Evolutionary conservation across 352 stramenopile genomes (phyloP).

Genomic region (Globisporangium sylvaticum): DNA sequence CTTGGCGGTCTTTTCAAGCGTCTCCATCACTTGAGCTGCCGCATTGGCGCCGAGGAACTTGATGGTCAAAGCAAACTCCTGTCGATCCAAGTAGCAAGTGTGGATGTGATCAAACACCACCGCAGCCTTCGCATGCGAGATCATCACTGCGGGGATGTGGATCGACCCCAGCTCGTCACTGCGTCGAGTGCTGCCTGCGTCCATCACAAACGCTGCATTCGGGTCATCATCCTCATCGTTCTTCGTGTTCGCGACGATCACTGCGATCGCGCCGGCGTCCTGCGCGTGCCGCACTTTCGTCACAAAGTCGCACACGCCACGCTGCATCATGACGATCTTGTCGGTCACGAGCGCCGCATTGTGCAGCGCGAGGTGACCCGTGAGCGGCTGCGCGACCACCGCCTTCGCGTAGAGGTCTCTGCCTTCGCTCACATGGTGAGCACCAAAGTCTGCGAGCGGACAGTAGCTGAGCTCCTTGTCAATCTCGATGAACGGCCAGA

Average conservation of each 20-base stretch:
- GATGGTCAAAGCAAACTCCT: conserved; percentile 41
- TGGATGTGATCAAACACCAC: conserved; percentile 54
- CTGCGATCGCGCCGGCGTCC: conserved; percentile 55
- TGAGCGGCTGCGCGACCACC: conserved; percentile 58
- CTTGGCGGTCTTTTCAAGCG: conserved; percentile 30
- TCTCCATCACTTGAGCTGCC: conserved; percentile 45
- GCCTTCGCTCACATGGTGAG: conserved; percentile 34
- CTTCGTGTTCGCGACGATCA: conserved; percentile 60
- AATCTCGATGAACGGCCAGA: conserved; percentile 70
- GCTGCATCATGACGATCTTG: conserved; percentile 66
- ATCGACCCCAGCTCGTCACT: conserved; percentile 20
- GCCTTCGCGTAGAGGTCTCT: conserved; percentile 46
- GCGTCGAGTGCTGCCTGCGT: conserved; percentile 32
- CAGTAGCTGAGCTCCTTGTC: conserved; percentile 58
- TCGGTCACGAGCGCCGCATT: conserved; percentile 40
- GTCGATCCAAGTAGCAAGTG: conserved; percentile 38
- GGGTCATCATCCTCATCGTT: conserved; percentile 18
- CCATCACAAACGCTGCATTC: conserved; percentile 65
- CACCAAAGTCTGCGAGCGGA: conserved; percentile 62
- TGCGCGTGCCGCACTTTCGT: conserved; percentile 69
- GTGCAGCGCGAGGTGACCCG: conserved; percentile 37
- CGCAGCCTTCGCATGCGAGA: conserved; percentile 37
- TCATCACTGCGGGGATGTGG: conserved; percentile 60
- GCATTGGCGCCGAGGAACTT: conserved; percentile 53
- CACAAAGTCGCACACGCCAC: conserved; percentile 75